Evolutionary conservation across 495 filamentous ascomycete species (phyloP), one percentile per base, ranked within the genome.

Genomic region (Daldinia caldariorum): DNA sequence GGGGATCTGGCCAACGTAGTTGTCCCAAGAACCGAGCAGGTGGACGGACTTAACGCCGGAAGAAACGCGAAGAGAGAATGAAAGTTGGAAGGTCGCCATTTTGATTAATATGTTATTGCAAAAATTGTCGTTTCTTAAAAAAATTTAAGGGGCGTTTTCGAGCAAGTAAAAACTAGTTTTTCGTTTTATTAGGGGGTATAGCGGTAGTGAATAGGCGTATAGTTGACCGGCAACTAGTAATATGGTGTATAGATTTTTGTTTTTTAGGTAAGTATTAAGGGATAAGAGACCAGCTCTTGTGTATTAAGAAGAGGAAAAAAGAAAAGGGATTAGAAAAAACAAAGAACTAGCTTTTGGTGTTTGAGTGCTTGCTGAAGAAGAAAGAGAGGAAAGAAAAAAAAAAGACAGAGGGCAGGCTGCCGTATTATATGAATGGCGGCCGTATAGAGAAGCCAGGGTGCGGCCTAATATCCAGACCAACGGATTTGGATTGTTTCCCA

Each of bases 21-120:
- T 92, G 86, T 99, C 96, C 95, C 95, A 99, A 67, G 95, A 97
- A 77, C 95, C 95, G 77, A 97, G 89, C 67, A 99, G 87, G 79
- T 98, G 95, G 81, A 96, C 95, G 81, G 94, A 94, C 89, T 97
- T 97, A 87, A 94, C 92, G 83, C 94, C 92, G 82, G 92, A 86
- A 78, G 94, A 97, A 79, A 95, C 97, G 83, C 94, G 94, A 79
- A 99, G 91, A 79, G 89, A 88, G 82, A 97, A 96, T 68, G 90
- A 89, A 55, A 95, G 86, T 84, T 95, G 91, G 80, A 93, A 89
- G 76, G 92, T 81, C 77, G 92, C 88, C 91, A 94, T 94, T 85
- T 81, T 91, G 82, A 79, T 66, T 80, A 71, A 70, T 74, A 72
- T 82, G 76, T 73, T 79, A 77, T 79, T 76, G 76, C 78, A 76